Evolutionary conservation across 2,329 filamentous ascomycete species (phyloP), one percentile per base, ranked within the genome.

Genomic region (Lasiodiplodia gonubiensis): DNA sequence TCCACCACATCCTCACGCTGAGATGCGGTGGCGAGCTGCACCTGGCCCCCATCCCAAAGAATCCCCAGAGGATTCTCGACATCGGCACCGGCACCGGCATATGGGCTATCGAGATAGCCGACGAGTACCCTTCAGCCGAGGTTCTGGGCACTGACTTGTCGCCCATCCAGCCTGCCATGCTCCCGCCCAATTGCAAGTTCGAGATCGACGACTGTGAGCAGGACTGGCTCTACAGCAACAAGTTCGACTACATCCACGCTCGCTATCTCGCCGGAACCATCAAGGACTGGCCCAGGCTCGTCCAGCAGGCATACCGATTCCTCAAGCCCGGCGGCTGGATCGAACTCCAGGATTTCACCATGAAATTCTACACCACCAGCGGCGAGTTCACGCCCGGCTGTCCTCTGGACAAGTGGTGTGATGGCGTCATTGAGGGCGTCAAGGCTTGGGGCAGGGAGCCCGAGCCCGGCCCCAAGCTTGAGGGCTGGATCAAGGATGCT

Each of bases 171-270:
- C 83, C 82, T 4, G 74, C 74, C 66, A 81, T 80, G 77, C 79
- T 84, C 1, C 82, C 82, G 0, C 79, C 81, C 4, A 84, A 84
- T 69, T 79, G 78, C 69, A 71, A 74, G 21, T 84, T 84, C 70
- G 79, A 83, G 67, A 83, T 89, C 81, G 80, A 85, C 82, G 71
- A 82, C 78, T 72, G 83, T 73, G 74, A 72, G 12, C 57, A 70
- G 10, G 80, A 84, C 12, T 67, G 65, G 65, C 42, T 53, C 42
- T 49, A 61, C 39, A 23, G 23, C 7, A 75, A 82, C 35, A 75
- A 75, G 12, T 89, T 86, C 72, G 88, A 90, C 73, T 84, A 85
- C 70, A 85, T 90, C 81, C 81, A 85, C 82, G 73, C 83, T 73
- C 73, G 84, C 71, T 71, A 84, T 80, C 78, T 86, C 80, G 72